Evolutionary conservation across 352 stramenopile species (phyloP).

Genomic region (Pythium rhizo-oryzae): DNA sequence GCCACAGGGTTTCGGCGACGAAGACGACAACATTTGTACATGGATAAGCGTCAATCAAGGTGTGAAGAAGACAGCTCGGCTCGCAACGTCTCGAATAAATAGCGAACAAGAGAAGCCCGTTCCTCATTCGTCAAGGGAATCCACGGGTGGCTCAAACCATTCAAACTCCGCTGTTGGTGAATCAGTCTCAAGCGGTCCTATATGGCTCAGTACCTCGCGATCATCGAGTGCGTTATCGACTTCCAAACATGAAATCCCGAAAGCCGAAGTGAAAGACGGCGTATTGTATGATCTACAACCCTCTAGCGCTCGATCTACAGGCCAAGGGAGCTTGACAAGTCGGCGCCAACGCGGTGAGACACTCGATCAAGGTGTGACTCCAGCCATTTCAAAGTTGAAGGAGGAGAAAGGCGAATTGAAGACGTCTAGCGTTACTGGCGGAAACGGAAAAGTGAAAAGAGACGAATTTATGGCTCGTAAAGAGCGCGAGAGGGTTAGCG

Average conservation of each 20-base stretch:
- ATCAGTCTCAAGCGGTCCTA: constrained; percentile 9
- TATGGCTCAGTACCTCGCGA: constrained; percentile 25
- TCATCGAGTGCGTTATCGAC: constrained; percentile 1
- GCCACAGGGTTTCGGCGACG: constrained; percentile 65
- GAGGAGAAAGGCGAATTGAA: neutral
- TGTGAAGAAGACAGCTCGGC: constrained; percentile 19
- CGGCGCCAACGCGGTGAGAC: constrained; percentile 16
- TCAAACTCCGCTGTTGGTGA: neutral
- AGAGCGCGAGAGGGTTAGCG: constrained; percentile 5
- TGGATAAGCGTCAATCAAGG: constrained; percentile 64
- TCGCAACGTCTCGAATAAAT: constrained; percentile 1
- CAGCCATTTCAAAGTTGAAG: neutral
- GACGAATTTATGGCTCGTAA: constrained; percentile 13
- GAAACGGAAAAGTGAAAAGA: neutral
- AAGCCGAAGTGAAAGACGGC: constrained; percentile 24
- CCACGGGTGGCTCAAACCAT: neutral
- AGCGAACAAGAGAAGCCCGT: neutral
- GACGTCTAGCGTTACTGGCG: neutral
- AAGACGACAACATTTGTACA: constrained; percentile 65
- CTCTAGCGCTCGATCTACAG: neutral
- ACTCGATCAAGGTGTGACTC: neutral
- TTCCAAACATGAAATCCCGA: neutral
- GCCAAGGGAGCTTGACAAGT: constrained; percentile 17
- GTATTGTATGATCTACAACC: neutral
- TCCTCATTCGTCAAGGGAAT: neutral